Conservation (phyloP, 1,139 yeast species). For the Torulaspora globosa region DNA sequence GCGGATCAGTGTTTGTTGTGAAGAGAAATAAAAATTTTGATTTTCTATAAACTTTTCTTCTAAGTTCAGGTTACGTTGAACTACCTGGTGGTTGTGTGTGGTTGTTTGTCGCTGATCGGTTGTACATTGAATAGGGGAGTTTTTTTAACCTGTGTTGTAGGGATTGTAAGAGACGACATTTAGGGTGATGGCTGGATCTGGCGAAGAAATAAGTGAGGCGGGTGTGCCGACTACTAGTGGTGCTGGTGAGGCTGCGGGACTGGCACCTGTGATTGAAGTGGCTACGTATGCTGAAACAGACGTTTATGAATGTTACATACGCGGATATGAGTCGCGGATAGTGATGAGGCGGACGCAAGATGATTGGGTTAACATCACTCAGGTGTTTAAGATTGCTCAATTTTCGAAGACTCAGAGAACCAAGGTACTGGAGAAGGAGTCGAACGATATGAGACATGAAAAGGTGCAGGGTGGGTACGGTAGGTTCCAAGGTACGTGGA, state of each 20-base stretch:
- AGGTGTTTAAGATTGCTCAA: constrained; percentile 80
- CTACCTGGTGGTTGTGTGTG: not conserved
- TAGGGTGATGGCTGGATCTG: not conserved
- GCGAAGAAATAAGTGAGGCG: constrained; percentile 4
- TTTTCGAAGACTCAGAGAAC: constrained; percentile 84
- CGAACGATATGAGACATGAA: constrained; percentile 80
- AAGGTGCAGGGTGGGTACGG: constrained; percentile 96
- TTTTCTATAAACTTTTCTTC: not conserved
- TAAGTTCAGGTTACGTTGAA: not conserved
- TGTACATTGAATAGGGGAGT: too few species aligned
- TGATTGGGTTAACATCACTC: constrained; percentile 89
- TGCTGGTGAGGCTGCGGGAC: constrained; percentile 3
- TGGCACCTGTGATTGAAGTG: constrained; percentile 32
- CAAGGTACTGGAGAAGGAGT: constrained; percentile 78
- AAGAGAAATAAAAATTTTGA: not conserved
- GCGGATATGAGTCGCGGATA: constrained; percentile 32
- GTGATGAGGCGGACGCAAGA: constrained; percentile 74
- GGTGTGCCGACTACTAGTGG: constrained; percentile 3
- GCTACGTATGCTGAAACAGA: constrained; percentile 42
- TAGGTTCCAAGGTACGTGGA: constrained; percentile 93
- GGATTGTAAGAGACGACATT: not conserved
- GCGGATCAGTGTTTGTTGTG: not conserved
- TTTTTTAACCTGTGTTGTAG: too few species aligned
- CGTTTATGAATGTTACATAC: constrained; percentile 53
- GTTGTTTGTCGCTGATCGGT: not conserved